Evolutionary conservation across 768 basidiomycete species (phyloP), one percentile per base, ranked within the genome.

Genomic region (Vararia minispora): DNA sequence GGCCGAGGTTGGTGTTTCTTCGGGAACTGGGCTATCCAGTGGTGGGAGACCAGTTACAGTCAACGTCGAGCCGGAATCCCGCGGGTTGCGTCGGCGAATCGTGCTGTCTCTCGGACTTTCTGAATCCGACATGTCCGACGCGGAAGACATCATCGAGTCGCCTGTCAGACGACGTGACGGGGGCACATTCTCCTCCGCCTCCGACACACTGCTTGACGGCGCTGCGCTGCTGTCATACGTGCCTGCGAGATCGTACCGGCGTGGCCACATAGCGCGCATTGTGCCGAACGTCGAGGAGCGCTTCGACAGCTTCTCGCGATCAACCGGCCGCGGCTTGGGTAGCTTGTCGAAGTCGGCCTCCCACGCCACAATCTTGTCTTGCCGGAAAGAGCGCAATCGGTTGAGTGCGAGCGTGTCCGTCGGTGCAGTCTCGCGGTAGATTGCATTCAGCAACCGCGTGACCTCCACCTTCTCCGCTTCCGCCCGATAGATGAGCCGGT

Each of bases 321-420:
- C 45, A 1, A 58, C 50, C 54, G 69, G 64, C 49, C 74, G 79
- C 39, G 70, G 79, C 52, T 82, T 86, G 6, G 82, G 81, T 21
- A 97, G 67, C 36, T 77, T 74, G 49, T 89, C 84, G 48, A 94
- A 90, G 53, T 97, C 90, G 44, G 74, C 74, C 57, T 99, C 91
- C 87, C 92, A 97, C n/a, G 84, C 86, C 12, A 94, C 88, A 33
- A 94, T 88, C 55, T 82, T 83, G 50, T 94, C 89, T 61, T 97
- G 94, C 32, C 91, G 71, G 43, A 78, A 79, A 1, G 84, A 77
- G 33, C 91, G 78, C 5, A 91, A 83, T 48, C 75, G 74, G 44
- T 91, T 97, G 35, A 92, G 69, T 26, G 81, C 85, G 29, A 94
- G 70, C 0, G 90, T 92, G 53, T 95, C 90, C 14, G 74, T 83